A percentile compares a stretch with the other conserved stretches of the same genome.
These are phyloP conservation scores for Vitis vinifera DNA, from an alignment of 164 flowering plant genomes.

Conservation along the genomic window ASM3070453v1 NC_081811.1:3582001-3582500, in stretches of 20 bases:
- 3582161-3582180: constrained; percentile 2
- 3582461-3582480: constrained; percentile 86
- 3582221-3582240: constrained; percentile 7
- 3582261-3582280: constrained; percentile 12
- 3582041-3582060: constrained; percentile 57
- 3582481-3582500: constrained; percentile 91
- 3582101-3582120: constrained; percentile 67
- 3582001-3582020: constrained; percentile 43
- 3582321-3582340: constrained; percentile 76
- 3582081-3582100: constrained; percentile 78
- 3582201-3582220: constrained; percentile 11
- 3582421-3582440: constrained; percentile 92
- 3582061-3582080: constrained; percentile 53
- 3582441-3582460: constrained; percentile 87
- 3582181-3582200: constrained; percentile 16
- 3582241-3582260: neutral
- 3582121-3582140: constrained; percentile 61
- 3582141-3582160: constrained; percentile 48
- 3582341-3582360: constrained; percentile 94
- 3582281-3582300: constrained; percentile 48
- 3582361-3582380: constrained; percentile 92
- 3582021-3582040: constrained; percentile 61
- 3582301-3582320: constrained; percentile 76
- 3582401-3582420: constrained; percentile 89
- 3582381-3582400: constrained; percentile 75